Evolutionary conservation across 2,329 filamentous ascomycete species (phyloP), one percentile per base, ranked within the genome.

Genomic region (Ceratocystiopsis sp.): DNA sequence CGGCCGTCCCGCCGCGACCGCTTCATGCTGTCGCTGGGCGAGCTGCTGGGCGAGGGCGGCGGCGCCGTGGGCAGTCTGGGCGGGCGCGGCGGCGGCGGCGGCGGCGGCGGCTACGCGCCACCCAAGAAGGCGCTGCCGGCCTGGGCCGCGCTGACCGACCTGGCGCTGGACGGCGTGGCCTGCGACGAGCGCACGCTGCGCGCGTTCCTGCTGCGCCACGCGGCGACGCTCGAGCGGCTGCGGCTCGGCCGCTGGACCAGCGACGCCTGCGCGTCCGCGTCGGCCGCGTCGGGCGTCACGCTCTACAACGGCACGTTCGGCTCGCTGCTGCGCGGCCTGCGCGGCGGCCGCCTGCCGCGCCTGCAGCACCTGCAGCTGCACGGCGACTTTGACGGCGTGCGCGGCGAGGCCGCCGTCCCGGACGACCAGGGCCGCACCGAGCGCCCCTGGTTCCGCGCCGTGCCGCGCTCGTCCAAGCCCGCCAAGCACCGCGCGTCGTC

Each of bases 241-340:
- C 62, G 64, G 3, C 57, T 71, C 11, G 67, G 67, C 16, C 65
- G 65, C 4, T 56, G 59, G 16, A 66, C 65, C 6, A 50, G 64
- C 13, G 61, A 59, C 36, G 58, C 58, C 14, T 37, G 35, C 29
- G 8, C 35, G 10, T 32, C 16, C 17, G 42, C 45, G 35, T n/a
- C 42, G 37, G 59, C 60, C 17, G 59, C 59, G 18, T 65, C 65
- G 16, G 66, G 67, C 13, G 54, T 69, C 32, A 60, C 63, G 43
- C 55, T 71, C 12, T 59, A 59, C 44, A 58, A 62, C 35, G 67
- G 67, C 8, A 63, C 58, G 0, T 68, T 66, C 48, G 55, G 58
- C 42, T 61, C 58, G 1, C 52, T 71, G 6, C 65, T 69, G 49
- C 54, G 57, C 3, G 56, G 58, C 15, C 52, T 70, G 35, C 59